Percentiles rank a stretch among this genome's conserved stretches.
These are phyloP conservation scores for Aristolochia californica DNA, from an alignment of 164 flowering plant species.

Conservation along the genomic window DNA sequence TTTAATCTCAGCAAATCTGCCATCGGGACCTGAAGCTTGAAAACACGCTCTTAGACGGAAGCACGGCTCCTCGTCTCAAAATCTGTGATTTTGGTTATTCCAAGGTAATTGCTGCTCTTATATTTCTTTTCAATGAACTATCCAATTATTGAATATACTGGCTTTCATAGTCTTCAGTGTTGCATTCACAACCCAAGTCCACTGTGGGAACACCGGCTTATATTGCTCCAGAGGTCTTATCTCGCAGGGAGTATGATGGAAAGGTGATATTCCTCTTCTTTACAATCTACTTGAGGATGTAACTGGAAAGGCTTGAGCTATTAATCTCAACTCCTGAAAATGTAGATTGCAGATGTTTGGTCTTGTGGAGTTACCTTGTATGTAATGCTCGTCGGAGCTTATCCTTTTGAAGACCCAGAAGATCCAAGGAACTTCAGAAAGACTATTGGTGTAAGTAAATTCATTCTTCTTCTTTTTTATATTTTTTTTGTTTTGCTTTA, in stretches of 20 bases:
- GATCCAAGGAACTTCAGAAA: slow-evolving; percentile 74
- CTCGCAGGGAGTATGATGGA: slow-evolving; percentile 71
- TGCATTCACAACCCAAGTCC: slow-evolving; percentile 87
- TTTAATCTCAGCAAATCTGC: slow-evolving; percentile 50
- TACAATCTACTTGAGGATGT: background rate
- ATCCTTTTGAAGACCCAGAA: slow-evolving; percentile 84
- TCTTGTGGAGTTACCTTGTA: slow-evolving; percentile 87
- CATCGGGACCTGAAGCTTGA: slow-evolving; percentile 84
- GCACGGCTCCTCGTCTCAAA: slow-evolving; percentile 56
- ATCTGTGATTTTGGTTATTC: slow-evolving; percentile 86
- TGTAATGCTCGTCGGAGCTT: slow-evolving; percentile 84
- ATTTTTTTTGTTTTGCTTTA: background rate
- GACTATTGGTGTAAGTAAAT: slow-evolving; percentile 49
- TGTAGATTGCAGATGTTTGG: slow-evolving; percentile 85
- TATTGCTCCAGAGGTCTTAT: slow-evolving; percentile 77
- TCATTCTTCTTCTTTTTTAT: background rate
- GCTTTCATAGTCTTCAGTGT: slow-evolving; percentile 48
- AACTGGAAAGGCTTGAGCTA: background rate
- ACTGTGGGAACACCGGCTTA: slow-evolving; percentile 87
- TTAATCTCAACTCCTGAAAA: slow-evolving; percentile 4
- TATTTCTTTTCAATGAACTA: background rate
- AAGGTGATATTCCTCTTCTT: slow-evolving; percentile 33
- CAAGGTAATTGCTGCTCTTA: slow-evolving; percentile 33
- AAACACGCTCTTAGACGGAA: slow-evolving; percentile 70
- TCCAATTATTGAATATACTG: slow-evolving; percentile 2